Evolutionary conservation across 306 rosid genomes (phyloP).

Genomic region (Macrotyloma uniflorum): DNA sequence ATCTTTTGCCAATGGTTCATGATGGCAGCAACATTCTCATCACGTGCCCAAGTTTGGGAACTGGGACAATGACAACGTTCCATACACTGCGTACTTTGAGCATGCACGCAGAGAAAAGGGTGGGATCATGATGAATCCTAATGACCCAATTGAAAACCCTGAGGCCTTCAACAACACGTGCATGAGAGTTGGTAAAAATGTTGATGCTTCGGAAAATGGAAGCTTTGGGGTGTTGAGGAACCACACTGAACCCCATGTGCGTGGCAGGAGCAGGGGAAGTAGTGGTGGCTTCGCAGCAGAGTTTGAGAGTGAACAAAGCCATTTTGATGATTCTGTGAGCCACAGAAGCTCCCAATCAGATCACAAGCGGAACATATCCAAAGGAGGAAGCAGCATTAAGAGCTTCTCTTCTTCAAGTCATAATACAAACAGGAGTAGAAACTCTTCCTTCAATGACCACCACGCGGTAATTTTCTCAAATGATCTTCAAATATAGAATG

Average conservation of each 20-base stretch:
- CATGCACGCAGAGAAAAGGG: slow-evolving; percentile 31
- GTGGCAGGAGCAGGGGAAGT: slow-evolving; percentile 28
- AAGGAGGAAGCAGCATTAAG: slow-evolving; percentile 7
- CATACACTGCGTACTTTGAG: slow-evolving; percentile 44
- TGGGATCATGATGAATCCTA: slow-evolving; percentile 27
- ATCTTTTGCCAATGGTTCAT: neutral
- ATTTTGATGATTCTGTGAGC: neutral
- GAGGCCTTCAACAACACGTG: slow-evolving; percentile 24
- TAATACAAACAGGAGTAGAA: slow-evolving; percentile 1
- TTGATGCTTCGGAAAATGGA: slow-evolving; percentile 4
- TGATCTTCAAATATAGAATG: neutral
- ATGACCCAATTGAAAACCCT: slow-evolving; percentile 39
- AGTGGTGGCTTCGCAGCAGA: slow-evolving; percentile 25
- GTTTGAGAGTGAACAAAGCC: neutral
- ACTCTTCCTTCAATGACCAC: slow-evolving; percentile 31
- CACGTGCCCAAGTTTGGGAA: slow-evolving; percentile 45
- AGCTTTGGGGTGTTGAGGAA: neutral
- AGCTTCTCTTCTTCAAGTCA: slow-evolving; percentile 40
- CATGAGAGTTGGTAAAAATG: neutral
- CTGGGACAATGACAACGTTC: slow-evolving; percentile 38
- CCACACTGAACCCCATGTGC: slow-evolving; percentile 6
- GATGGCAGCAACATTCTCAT: slow-evolving; percentile 5
- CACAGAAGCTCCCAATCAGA: neutral
- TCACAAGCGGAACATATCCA: slow-evolving; percentile 25
- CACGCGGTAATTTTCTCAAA: slow-evolving; percentile 26